Evolutionary conservation across 305 asterid genomes (phyloP), one percentile per base, ranked within the genome.

Genomic region (Euphrasia arctica): DNA sequence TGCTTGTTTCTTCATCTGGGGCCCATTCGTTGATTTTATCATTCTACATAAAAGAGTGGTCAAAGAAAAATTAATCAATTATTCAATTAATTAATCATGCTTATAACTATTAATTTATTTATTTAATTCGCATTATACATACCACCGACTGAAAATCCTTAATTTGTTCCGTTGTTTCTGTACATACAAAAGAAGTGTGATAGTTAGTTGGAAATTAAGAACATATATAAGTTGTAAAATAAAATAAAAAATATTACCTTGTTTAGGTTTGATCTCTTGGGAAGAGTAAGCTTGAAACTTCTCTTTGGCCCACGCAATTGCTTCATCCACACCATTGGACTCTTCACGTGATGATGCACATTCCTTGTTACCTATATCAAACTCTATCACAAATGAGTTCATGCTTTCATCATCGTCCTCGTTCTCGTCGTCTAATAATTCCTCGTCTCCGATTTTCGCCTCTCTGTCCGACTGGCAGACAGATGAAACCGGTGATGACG

Each of bases 231-330:
- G 22, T 18, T 18, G 22, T 18, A 18, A 18, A 18, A 18, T 18
- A 18, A 18, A 18, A 18, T 18, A 18, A 18, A 18, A 18, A n/a
- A n/a, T n/a, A 51, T 45, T 9, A 45, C 57, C 57, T 51, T 51
- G 10, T 51, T 22, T 51, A 15, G 57, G 9, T 6, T 51, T 51
- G 4, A 14, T 25, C 22, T 15, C 10, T 8, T 4, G 18, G 6
- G 56, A 50, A 5, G 9, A n/a, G 7, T 50, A 13, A 13, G 70
- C 68, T 9, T 76, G 89, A 65, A 80, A 82, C 78, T 70, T 85
- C 79, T 80, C 88, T 51, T 83, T 88, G 1, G 86, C 91, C 95
- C 92, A 89, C 3, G 92, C 96, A 64, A 89, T 86, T 11, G 96
- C 96, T 74, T 89, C 96, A 65, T 86, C 86, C 0, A 89, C 82